A percentile compares a stretch with the other conserved stretches of the same genome.
These are phyloP conservation scores for Trematosphaeria pertusa DNA, from an alignment of 2,329 filamentous ascomycete genomes.

Conservation along the genomic window DNA sequence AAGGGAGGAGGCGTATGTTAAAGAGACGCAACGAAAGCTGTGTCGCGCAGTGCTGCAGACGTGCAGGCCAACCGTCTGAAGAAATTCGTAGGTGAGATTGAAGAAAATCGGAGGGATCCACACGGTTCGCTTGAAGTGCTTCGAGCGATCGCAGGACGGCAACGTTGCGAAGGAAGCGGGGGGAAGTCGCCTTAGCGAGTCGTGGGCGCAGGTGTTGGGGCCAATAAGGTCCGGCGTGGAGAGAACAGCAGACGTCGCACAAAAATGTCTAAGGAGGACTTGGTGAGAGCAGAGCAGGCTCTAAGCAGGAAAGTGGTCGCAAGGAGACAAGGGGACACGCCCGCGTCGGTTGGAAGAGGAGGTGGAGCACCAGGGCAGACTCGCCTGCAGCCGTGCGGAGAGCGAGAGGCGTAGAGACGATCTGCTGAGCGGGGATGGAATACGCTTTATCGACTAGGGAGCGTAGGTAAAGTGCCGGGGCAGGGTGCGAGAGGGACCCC, in stretches of 20 bases:
- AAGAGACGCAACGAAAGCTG: neutral
- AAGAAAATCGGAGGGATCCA: conserved; percentile 20
- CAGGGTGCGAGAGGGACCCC: conserved; percentile 25
- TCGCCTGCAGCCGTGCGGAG: conserved; percentile 27
- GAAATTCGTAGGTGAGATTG: no score
- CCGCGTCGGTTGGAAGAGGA: conserved; percentile 14
- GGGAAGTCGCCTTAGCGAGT: conserved; percentile 44
- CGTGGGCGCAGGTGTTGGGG: conserved; percentile 30
- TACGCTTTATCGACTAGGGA: conserved; percentile 44
- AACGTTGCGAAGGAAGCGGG: conserved; percentile 40
- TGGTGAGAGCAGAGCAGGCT: conserved; percentile 8
- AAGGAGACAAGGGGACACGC: conserved; percentile 15
- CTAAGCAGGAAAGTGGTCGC: conserved; percentile 19
- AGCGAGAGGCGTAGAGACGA: conserved; percentile 33
- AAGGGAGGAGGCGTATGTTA: neutral
- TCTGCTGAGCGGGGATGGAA: conserved; percentile 44
- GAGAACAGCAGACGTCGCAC: conserved; percentile 34
- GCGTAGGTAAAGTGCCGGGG: conserved; percentile 39
- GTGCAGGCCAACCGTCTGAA: no score
- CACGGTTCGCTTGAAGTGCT: conserved; percentile 32
- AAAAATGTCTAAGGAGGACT: conserved; percentile 1
- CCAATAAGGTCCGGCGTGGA: conserved; percentile 36
- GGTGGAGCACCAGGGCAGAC: conserved; percentile 25
- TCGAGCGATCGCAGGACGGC: conserved; percentile 39
- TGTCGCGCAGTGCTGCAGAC: no score